Conservation (phyloP, 805 yeast species). For the Metschnikowia noctiluminum region DNA sequence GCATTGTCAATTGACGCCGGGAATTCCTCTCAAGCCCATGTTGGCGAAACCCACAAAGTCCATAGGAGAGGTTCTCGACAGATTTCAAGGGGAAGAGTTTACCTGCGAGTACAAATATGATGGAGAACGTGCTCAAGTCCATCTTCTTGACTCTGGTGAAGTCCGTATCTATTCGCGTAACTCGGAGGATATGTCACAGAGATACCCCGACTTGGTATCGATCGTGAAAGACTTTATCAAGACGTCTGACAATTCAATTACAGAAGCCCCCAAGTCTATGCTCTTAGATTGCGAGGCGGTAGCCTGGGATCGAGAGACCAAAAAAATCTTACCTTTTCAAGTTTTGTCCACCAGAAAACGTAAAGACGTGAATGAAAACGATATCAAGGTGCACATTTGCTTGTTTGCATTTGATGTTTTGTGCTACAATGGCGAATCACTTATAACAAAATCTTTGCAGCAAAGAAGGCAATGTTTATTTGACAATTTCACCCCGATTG, state of each 20-base stretch:
- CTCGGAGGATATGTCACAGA: slow-evolving; percentile 93
- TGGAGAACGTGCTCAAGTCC: slow-evolving; percentile 97
- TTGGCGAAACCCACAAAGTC: slow-evolving; percentile 96
- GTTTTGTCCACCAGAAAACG: slow-evolving; percentile 89
- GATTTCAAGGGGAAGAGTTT: slow-evolving; percentile 79
- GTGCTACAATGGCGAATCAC: slow-evolving; percentile 67
- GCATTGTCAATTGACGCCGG: slow-evolving; percentile 77
- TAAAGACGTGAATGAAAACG: slow-evolving; percentile 83
- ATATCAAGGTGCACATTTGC: slow-evolving; percentile 88
- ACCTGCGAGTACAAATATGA: slow-evolving; percentile 97
- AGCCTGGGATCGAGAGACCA: slow-evolving; percentile 82
- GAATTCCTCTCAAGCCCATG: slow-evolving; percentile 96
- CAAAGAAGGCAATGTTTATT: slow-evolving; percentile 66
- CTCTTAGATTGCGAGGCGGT: slow-evolving; percentile 96
- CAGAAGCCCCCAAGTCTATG: slow-evolving; percentile 45
- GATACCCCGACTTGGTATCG: slow-evolving; percentile 86
- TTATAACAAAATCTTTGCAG: slow-evolving; percentile 61
- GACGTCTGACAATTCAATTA: slow-evolving; percentile 17
- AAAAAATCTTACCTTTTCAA: slow-evolving; percentile 91
- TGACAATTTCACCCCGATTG: slow-evolving; percentile 54
- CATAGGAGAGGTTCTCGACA: slow-evolving; percentile 84
- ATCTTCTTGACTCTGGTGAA: slow-evolving; percentile 59
- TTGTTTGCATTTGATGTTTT: slow-evolving; percentile 88
- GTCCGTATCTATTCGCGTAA: slow-evolving; percentile 86
- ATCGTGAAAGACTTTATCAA: slow-evolving; percentile 60